Base-by-base conservation (phyloP, 192 early-diverging fungal genomes). In the Chytriomyces hyalinus region DNA sequence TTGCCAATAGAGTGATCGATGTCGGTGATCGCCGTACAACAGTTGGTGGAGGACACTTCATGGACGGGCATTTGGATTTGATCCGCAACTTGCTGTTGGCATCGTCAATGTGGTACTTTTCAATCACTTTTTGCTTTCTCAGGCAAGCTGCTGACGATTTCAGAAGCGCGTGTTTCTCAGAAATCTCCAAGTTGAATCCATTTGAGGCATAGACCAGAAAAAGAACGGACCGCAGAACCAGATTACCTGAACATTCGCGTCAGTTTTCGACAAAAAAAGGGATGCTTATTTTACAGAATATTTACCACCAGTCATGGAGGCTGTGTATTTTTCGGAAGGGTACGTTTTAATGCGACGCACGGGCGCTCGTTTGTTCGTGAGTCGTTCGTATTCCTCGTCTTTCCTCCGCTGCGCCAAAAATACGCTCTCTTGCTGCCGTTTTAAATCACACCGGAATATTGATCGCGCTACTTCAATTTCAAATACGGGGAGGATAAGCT, bases 1-100 rank as follows among this genome's bases (percentile, higher is more conserved):
- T 74, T 7, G 83, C 68, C 49, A 62, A 57, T 2, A 85, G 63
- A 4, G 79, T 85, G 17, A 85, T 74, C 10, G 84, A 80, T 15
- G 79, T 83, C 6, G 79, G 80, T 26, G 84, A 78, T 44, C 82
- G 60, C 7, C 81, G 65, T 26, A 83, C 59, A 60, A 85, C 79
- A 10, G 80, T 59, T 15, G 84, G 84, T 13, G 72, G 45, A 66
- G 84, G 84, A 72, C 81, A 85, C n/a, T 26, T 75, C 68, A 73
- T 70, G 6, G 70, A 28, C 13, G 11, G 9, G 11, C 20, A 20
- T 13, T 5, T 65, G 9, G 48, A 45, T 10, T 61, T 68, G 7
- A 45, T 8, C 49, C 10, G 10, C 28, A 10, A 22, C 69, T 50
- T 10, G 50, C 63, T 51, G 57, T 43, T 1, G 17, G 28, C 13